phyloP scores from a whole-genome alignment of 208 protist genomes.

The Acanthamoeba sp. region DNA sequence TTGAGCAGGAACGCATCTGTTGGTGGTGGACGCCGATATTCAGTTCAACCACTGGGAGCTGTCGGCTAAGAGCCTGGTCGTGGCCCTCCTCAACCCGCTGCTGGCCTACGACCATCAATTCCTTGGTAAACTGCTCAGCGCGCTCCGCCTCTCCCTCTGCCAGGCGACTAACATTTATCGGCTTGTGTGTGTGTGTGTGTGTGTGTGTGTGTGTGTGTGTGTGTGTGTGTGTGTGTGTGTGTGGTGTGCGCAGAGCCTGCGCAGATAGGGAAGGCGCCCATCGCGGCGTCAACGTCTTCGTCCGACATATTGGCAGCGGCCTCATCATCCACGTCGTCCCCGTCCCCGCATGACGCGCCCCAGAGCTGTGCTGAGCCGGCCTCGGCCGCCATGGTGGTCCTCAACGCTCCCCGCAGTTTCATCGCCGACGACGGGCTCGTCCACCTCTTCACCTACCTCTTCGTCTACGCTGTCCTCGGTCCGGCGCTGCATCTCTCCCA shows the following conservation, averaged over 20 bases:
- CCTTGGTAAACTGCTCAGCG: no score
- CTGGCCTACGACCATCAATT: neutral
- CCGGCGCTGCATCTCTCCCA: no score
- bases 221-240: neutral
- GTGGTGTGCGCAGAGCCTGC: neutral
- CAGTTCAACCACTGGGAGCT: slow-evolving; percentile 75
- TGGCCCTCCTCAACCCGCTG: slow-evolving; percentile 53
- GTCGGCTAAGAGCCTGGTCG: slow-evolving; percentile 49
- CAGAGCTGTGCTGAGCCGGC: neutral
- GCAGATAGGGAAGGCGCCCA: neutral
- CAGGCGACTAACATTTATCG: no score
- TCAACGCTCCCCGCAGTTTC: slow-evolving; percentile 62
- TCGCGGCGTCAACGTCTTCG: neutral
- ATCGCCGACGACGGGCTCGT: slow-evolving; percentile 67
- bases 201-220: neutral
- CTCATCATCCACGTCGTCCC: neutral
- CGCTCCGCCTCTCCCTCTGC: neutral
- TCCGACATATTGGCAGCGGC: neutral
- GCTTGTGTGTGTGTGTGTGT: neutral
- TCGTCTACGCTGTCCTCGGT: slow-evolving; percentile 62
- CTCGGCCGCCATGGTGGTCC: slow-evolving; percentile 26
- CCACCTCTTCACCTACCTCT: slow-evolving; percentile 64
- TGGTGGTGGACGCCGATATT: slow-evolving; percentile 66
- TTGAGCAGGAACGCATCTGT: slow-evolving; percentile 33
- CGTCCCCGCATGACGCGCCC: neutral